phyloP scores from a whole-genome alignment of 345 rosid genomes.

The Laguncularia racemosa region DNA sequence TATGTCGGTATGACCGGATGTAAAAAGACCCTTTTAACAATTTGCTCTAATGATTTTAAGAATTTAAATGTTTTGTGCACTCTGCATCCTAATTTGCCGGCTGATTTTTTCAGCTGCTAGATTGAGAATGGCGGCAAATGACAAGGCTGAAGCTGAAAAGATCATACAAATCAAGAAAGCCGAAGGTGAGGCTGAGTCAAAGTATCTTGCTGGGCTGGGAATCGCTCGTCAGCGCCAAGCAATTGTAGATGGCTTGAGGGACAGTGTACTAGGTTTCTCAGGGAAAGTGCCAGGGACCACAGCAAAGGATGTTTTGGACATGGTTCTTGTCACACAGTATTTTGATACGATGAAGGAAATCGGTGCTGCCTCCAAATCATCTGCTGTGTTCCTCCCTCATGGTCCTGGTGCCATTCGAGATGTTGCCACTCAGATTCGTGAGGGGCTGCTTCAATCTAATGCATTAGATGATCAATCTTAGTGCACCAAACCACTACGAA shows the following conservation, averaged over 20 bases:
- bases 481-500: too few relatives aligned
- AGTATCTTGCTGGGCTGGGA: conserved; percentile 7
- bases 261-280: conserved; percentile 5
- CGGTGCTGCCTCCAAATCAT: conserved; percentile 1
- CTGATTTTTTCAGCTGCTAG: not conserved
- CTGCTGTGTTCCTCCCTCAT: conserved; percentile 8
- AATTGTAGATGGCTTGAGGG: conserved; percentile 10
- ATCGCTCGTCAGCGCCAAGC: conserved; percentile 7
- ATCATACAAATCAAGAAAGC: conserved; percentile 6
- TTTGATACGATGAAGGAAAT: conserved; percentile 9
- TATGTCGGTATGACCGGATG: too few relatives aligned
- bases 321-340: conserved; percentile 7
- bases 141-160: conserved; percentile 7
- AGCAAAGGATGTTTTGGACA: conserved; percentile 7
- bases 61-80: too few relatives aligned
- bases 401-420: conserved; percentile 6
- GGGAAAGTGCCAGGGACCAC: conserved; percentile 6
- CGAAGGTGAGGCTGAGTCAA: conserved; percentile 5
- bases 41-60: too few relatives aligned
- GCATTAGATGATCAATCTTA: too few relatives aligned
- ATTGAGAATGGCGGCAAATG: conserved; percentile 3
- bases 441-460: conserved; percentile 3
- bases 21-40: too few relatives aligned
- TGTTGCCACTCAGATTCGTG: conserved; percentile 2
- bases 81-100: too few relatives aligned